phyloP scores from a whole-genome alignment of 208 protist species.

The Wallacemonas rigidus region DNA sequence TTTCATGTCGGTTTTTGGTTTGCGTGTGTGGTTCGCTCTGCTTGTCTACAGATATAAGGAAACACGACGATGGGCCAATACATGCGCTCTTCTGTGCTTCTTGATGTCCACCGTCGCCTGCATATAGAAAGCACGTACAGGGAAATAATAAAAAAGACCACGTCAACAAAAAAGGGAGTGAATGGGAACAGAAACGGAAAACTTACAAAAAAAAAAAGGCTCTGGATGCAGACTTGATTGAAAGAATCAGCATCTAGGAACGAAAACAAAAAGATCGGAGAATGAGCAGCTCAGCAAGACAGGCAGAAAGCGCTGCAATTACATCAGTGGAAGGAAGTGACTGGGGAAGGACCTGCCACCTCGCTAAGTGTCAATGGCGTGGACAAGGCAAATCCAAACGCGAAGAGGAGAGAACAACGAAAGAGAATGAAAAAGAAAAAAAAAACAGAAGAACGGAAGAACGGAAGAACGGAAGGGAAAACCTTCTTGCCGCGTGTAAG shows the following conservation, averaged over 20 bases:
- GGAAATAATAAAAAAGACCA: not conserved
- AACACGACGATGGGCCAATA: no score
- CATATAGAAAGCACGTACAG: not conserved
- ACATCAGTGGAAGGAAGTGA: not conserved
- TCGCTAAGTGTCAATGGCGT: no score
- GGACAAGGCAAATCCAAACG: not conserved
- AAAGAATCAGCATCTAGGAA: not conserved
- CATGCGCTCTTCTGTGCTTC: no score
- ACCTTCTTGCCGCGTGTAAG: no score
- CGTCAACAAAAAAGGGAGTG: not conserved
- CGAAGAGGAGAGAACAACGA: not conserved
- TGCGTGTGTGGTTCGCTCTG: no score
- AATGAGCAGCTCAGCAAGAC: not conserved
- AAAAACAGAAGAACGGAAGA: not conserved
- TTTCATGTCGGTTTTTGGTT: no score
- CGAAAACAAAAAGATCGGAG: not conserved
- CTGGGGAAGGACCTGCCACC: not conserved
- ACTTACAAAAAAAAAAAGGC: not conserved
- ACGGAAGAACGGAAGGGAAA: not conserved
- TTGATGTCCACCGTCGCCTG: no score
- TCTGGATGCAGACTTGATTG: no score
- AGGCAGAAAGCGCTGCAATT: slow-evolving; percentile 1
- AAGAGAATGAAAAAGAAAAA: slow-evolving; percentile 13
- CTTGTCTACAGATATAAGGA: no score
- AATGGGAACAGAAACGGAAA: slow-evolving; percentile 10